These are phyloP conservation scores for Magnusiomyces fungicola DNA, from an alignment of 1,139 yeast species.

Conservation along the genomic window DNA sequence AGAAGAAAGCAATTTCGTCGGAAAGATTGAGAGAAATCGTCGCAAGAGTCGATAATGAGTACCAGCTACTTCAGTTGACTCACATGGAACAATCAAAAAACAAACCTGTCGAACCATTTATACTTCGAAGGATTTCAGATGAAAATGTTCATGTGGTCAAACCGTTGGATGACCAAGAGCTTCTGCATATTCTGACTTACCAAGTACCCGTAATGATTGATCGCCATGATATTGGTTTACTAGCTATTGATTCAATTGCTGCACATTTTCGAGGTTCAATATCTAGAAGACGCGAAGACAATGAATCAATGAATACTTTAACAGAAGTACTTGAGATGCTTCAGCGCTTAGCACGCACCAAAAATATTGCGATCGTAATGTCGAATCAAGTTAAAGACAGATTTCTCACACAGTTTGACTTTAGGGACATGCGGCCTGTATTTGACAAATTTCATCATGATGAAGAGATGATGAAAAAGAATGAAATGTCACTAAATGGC, in stretches of 20 bases:
- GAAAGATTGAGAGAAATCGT: slow-evolving; percentile 42
- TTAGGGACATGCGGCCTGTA: too few species aligned
- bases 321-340: too few species aligned
- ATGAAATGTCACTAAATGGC: slow-evolving; percentile 14
- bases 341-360: slow-evolving; percentile 46
- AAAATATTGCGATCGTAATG: slow-evolving; percentile 55
- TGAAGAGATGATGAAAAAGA: too few species aligned
- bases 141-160: slow-evolving; percentile 53
- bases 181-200: slow-evolving; percentile 64
- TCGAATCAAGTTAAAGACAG: slow-evolving; percentile 76
- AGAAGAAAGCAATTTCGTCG: slow-evolving; percentile 57
- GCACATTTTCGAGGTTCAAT: slow-evolving; percentile 68
- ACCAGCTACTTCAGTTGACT: slow-evolving; percentile 2
- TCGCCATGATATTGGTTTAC: slow-evolving; percentile 40
- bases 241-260: slow-evolving; percentile 78
- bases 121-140: slow-evolving; percentile 27
- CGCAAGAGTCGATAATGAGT: slow-evolving; percentile 25
- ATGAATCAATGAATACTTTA: too few species aligned
- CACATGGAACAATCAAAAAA: background rate
- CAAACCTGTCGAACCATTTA: background rate
- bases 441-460: too few species aligned
- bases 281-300: slow-evolving; percentile 41
- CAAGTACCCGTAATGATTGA: slow-evolving; percentile 57
- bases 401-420: too few species aligned
- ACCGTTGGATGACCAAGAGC: slow-evolving; percentile 62